Percentiles rank a stretch among this genome's conserved stretches.
phyloP scores from a whole-genome alignment of 176 grass and related monocot genomes.

The Elymus sibiricus region DNA sequence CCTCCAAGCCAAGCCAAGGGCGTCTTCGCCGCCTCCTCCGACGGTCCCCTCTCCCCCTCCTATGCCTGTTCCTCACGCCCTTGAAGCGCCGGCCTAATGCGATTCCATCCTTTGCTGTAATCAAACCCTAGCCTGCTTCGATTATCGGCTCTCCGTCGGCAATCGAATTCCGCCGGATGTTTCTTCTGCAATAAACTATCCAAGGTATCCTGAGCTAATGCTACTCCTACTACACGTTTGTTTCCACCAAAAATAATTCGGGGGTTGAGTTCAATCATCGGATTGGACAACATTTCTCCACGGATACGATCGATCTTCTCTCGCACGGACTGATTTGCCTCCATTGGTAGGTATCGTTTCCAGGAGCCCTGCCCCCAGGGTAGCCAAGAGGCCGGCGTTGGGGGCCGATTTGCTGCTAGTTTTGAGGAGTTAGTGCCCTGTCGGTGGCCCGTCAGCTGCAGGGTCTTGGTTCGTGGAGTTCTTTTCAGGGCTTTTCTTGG shows the following conservation, averaged over 20 bases:
- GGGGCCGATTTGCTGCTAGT: background rate
- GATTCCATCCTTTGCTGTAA: background rate
- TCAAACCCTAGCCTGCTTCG: background rate
- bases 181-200: background rate
- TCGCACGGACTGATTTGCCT: background rate
- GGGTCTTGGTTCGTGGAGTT: background rate
- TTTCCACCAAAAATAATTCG: background rate
- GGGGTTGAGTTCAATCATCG: background rate
- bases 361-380: background rate
- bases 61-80: background rate
- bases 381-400: background rate
- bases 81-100: background rate
- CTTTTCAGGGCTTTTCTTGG: constrained; percentile 2
- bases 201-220: constrained; percentile 1
- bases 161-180: background rate
- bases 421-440: background rate
- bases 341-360: constrained; percentile 20
- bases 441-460: background rate
- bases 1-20: background rate
- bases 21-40: background rate
- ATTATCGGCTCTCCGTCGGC: background rate
- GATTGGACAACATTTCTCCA: background rate
- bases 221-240: background rate
- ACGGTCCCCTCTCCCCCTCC: no score
- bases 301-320: background rate